Conservation (phyloP, 805 yeast genomes). For the Millerozyma acaciae region DNA sequence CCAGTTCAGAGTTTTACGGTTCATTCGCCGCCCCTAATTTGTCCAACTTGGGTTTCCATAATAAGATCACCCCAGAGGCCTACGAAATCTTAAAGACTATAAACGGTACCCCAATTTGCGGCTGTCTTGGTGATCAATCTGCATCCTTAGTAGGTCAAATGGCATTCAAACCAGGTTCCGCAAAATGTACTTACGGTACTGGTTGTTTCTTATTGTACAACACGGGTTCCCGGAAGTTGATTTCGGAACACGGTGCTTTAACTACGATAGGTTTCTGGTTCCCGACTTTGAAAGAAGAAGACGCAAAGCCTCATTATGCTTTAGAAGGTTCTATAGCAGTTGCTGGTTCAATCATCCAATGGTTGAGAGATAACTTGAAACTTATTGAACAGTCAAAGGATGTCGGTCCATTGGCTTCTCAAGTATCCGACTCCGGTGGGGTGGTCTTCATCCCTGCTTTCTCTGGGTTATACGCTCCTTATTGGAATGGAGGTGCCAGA, state of each 20-base stretch:
- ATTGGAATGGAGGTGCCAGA: conserved; percentile 90
- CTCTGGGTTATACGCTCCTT: conserved; percentile 91
- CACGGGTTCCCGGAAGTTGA: conserved; percentile 70
- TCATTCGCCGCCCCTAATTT: conserved; percentile 60
- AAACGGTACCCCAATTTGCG: conserved; percentile 70
- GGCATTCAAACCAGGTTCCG: conserved; percentile 78
- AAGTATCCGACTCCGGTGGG: conserved; percentile 79
- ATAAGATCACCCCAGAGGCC: conserved; percentile 50
- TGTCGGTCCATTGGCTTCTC: conserved; percentile 84
- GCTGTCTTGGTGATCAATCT: conserved; percentile 92
- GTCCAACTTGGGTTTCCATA: conserved; percentile 48
- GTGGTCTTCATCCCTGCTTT: conserved; percentile 95
- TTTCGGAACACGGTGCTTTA: conserved; percentile 75
- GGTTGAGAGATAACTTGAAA: conserved; percentile 88
- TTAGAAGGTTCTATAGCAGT: conserved; percentile 95
- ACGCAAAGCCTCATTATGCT: conserved; percentile 71
- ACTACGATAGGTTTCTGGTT: conserved; percentile 92
- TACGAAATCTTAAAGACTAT: conserved; percentile 46
- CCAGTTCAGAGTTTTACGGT: conserved; percentile 78
- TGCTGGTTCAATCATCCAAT: conserved; percentile 90
- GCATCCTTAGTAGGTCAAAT: conserved; percentile 91
- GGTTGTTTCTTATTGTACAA: conserved; percentile 90
- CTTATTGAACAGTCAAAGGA: conserved; percentile 78
- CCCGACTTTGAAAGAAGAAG: conserved; percentile 52
- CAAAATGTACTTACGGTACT: conserved; percentile 95